Evolutionary conservation across 1,284 basidiomycete genomes (phyloP), one percentile per base, ranked within the genome.

Genomic region (Heliocybe sulcata): DNA sequence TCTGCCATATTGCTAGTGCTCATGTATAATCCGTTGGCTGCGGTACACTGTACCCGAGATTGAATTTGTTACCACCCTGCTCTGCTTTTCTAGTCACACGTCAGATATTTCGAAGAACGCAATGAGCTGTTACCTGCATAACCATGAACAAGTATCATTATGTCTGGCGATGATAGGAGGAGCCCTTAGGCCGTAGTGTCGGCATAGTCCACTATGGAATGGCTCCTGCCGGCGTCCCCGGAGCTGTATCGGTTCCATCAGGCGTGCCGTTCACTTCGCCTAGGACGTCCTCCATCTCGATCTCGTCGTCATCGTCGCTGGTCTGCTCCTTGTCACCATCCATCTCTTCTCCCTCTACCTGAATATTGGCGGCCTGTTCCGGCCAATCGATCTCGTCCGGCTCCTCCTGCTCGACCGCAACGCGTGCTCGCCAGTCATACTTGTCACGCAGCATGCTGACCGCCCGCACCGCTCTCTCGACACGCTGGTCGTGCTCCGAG

Each of bases 401-500:
- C 64, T 90, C 87, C 58, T 84, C 83, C 38, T 82, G 79, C 61
- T 85, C 82, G 23, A 88, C 85, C 57, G 77, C 80, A 16, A 90
- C 83, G 29, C 88, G 75, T 57, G 81, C 79, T 62, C 83, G 84
- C 85, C 87, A 89, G 52, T 90, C 87, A 65, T 83, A 90, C 66
- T 81, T 85, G 54, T 91, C 89, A 54, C 77, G 72, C 4, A 91
- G 69, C 76, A 90, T 82, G 45, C 74, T 75, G 8, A 91, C 87
- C 0, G 89, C 88, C 33, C 83, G 73, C 19, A 83, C 76, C 0
- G 87, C 88, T 12, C 88, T 75, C 56, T 88, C 86, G 2, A 84
- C 83, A 3, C 87, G 77, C 42, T 72, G 73, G 66, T 91, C 88
- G 61, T 91, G 88, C 38, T 81, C 85, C 2, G 71, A 69, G 22